Evolutionary conservation across 495 filamentous ascomycete genomes (phyloP).

Genomic region (Aspergillus steynii): DNA sequence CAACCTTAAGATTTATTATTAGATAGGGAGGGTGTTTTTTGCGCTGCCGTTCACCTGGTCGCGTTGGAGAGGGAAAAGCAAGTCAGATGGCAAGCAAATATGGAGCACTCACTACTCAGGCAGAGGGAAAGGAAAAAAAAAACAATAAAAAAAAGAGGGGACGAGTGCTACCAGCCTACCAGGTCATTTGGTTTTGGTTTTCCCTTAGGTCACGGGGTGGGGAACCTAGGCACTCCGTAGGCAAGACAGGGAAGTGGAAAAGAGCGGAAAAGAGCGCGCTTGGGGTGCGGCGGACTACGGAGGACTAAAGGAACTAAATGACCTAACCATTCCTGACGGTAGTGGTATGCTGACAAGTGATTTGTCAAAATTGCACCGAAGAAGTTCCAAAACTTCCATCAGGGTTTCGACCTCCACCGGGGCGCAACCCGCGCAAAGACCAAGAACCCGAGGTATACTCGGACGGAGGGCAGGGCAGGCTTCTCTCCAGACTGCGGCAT

Average conservation of each 20-base stretch:
- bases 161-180: too few relatives aligned
- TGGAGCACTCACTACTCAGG: too few relatives aligned
- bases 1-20: conserved; percentile 1
- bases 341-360: not conserved
- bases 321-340: not conserved
- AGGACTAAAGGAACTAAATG: not conserved
- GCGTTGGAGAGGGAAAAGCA: not conserved
- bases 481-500: not conserved
- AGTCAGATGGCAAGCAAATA: not conserved
- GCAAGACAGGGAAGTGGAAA: conserved; percentile 1
- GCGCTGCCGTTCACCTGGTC: too few relatives aligned
- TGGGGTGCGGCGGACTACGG: not conserved
- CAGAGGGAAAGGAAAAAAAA: not conserved
- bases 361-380: not conserved
- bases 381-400: not conserved
- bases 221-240: not conserved
- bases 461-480: too few relatives aligned
- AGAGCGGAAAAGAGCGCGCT: not conserved
- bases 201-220: not conserved
- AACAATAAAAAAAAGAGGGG: too few relatives aligned
- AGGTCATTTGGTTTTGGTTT: not conserved
- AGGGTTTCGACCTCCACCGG: conserved; percentile 1
- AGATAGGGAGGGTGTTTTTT: not conserved
- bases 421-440: not conserved
- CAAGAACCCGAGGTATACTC: too few relatives aligned